These are phyloP conservation scores for Dictyostelium discoideum DNA, from an alignment of 78 protist genomes.

Conservation along the genomic window DNA sequence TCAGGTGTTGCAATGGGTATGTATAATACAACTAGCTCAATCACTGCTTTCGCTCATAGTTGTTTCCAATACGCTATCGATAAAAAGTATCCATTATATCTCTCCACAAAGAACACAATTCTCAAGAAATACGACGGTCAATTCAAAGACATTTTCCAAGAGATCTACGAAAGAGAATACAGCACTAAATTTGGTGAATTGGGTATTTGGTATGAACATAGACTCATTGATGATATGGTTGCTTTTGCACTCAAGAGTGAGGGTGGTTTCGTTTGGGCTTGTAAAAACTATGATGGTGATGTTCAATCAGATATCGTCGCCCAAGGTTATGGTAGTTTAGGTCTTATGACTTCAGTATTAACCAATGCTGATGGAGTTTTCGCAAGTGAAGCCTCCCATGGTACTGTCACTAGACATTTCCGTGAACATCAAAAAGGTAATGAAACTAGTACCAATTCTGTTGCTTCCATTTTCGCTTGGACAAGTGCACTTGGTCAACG, in stretches of 20 bases:
- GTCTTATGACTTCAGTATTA: constrained; percentile 97
- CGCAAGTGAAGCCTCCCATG: constrained; percentile 98
- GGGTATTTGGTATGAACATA: constrained; percentile 93
- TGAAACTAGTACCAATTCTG: constrained; percentile 94
- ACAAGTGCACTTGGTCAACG: constrained; percentile 95
- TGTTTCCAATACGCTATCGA: constrained; percentile 87
- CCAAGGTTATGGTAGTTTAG: constrained; percentile 95
- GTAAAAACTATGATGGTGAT: constrained; percentile 99
- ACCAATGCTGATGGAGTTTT: constrained; percentile 93
- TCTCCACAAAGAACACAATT: constrained; percentile 96
- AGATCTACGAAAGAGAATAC: constrained; percentile 79
- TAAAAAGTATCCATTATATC: constrained; percentile 83
- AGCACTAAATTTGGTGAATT: constrained; percentile 29
- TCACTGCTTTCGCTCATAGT: constrained; percentile 90
- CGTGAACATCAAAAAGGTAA: constrained; percentile 88
- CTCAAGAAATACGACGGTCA: constrained; percentile 95
- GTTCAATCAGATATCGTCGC: constrained; percentile 93
- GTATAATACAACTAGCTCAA: constrained; percentile 95
- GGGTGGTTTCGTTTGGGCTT: constrained; percentile 96
- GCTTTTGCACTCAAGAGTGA: constrained; percentile 86
- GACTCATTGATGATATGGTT: constrained; percentile 97
- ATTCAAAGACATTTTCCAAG: constrained; percentile 94
- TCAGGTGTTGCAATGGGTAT: constrained; percentile 95
- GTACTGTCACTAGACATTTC: constrained; percentile 97
- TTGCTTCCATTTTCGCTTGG: constrained; percentile 98